Evolutionary conservation across 495 filamentous ascomycete species (phyloP), one percentile per base, ranked within the genome.

Genomic region (Viridothelium virens): DNA sequence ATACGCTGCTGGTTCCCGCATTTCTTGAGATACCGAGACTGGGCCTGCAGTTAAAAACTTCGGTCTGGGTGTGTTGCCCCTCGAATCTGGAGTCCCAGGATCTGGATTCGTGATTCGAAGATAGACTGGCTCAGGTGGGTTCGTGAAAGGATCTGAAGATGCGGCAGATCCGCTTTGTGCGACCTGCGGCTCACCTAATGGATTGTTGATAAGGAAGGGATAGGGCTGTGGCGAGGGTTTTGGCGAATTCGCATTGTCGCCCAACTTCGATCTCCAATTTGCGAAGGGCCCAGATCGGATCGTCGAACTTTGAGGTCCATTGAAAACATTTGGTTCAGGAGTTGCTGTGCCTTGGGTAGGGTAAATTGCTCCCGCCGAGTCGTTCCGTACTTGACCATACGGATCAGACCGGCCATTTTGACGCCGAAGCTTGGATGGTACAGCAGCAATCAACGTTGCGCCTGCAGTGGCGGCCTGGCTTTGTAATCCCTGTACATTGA

Each of bases 191-290:
- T 59, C 53, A 2, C 53, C 53, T 31, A 59, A 59, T 36, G 53
- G 53, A 59, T 59, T 59, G 31, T 59, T 59, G 53, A 59, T 59
- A 6, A 59, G 53, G 53, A 59, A 59, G 7, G 53, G 53, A 36
- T 59, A 59, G 36, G 53, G 53, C 31, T 59, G 53, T 34, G 53
- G 53, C 31, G 53, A 59, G n/a, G 53, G 53, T 31, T 59, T 59
- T 59, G 53, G 53, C 36, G 53, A 59, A 59, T 59, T 59, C 18
- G 6, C 31, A 14, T 36, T 59, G 3, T 59, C 53, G 18, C 25
- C 36, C 33, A 59, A 31, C 53, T 36, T 59, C 31, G 33, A 31
- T 18, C 31, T 59, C 53, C 53, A 59, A 9, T 3, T 36, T 7
- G 53, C 53, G 14, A 59, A 59, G 36, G 53, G 53, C 7, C 25